Evolutionary conservation across 139 green algal genomes (phyloP), one percentile per base, ranked within the genome.

Genomic region (Chlamydomonas incerta): DNA sequence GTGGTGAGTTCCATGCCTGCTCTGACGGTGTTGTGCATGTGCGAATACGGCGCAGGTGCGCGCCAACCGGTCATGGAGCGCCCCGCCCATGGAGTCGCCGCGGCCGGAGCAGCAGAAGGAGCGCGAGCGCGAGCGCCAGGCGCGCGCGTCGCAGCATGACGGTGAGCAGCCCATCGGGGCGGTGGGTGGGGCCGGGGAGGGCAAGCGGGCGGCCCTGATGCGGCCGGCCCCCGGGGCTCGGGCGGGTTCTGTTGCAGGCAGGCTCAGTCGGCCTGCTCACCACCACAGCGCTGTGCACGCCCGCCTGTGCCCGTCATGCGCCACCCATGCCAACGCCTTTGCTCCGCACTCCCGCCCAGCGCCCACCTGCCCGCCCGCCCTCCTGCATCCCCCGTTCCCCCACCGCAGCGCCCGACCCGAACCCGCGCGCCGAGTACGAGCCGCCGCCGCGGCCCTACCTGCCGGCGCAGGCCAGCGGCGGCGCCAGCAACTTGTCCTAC

Each of bases 51-150:
- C 9, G 2, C 68, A 86, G 80, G 75, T 90, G 52, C 58, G 87
- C 5, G 87, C 81, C 28, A 71, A 68, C 33, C 75, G 87, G 26
- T 82, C 87, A 8, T 90, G 87, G 87, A 84, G 75, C 2, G 60
- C 87, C 18, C 75, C 81, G 11, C 81, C 87, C 28, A 70, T 88
- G 18, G 76, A 81, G 3, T 90, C 87, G 5, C 87, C 87, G 0
- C 58, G 76, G 6, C 87, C 87, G 0, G 69, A 88, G 33, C 65
- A 75, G 31, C 81, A 88, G n/a, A 72, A 85, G 55, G 50, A 74
- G 69, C 72, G 79, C 0, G 72, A 85, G 24, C 34, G 35, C 41
- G 84, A 88, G 75, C 35, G 50, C 18, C 18, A 79, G 46, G 84
- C 79, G 20, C 52, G 80, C 0, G 68, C 60, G 24, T 77, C 80